phyloP scores from a whole-genome alignment of 805 yeast genomes.

The Saccharomycopsis synnaedendra region DNA sequence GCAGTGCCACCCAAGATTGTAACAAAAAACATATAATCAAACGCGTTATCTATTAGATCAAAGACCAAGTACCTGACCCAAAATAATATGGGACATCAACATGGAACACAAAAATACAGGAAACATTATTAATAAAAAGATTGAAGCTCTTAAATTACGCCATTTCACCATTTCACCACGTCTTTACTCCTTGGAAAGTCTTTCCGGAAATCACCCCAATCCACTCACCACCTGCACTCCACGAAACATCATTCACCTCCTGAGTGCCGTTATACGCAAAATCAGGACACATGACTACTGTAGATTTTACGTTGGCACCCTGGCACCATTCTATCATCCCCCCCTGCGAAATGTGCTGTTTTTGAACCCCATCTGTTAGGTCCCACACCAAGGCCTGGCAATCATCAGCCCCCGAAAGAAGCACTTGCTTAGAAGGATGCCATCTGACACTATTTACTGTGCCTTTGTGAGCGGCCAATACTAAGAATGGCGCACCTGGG shows the following conservation, averaged over 20 bases:
- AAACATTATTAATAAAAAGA: no score
- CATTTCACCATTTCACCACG: background rate
- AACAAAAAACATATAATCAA: no score
- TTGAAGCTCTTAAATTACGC: background rate
- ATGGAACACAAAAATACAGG: background rate
- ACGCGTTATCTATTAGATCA: no score
- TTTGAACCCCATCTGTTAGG: conserved; percentile 19
- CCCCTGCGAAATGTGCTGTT: background rate
- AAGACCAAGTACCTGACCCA: no score
- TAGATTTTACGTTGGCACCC: conserved; percentile 2
- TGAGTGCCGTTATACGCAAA: conserved; percentile 48
- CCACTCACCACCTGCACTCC: conserved; percentile 73
- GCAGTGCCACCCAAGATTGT: no score
- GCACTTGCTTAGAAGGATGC: conserved; percentile 65
- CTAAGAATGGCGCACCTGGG: conserved; percentile 74
- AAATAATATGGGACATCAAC: background rate
- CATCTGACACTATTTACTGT: conserved; percentile 67
- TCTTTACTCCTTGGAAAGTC: conserved; percentile 55
- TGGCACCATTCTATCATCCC: background rate
- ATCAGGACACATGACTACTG: conserved; percentile 20
- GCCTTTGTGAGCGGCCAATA: conserved; percentile 54
- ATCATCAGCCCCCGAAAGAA: conserved; percentile 60
- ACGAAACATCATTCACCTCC: conserved; percentile 69
- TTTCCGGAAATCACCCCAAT: conserved; percentile 64
- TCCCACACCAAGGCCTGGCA: conserved; percentile 70